Evolutionary conservation across 2,329 filamentous ascomycete genomes (phyloP), one percentile per base, ranked within the genome.

Genomic region (Fusarium sp.): DNA sequence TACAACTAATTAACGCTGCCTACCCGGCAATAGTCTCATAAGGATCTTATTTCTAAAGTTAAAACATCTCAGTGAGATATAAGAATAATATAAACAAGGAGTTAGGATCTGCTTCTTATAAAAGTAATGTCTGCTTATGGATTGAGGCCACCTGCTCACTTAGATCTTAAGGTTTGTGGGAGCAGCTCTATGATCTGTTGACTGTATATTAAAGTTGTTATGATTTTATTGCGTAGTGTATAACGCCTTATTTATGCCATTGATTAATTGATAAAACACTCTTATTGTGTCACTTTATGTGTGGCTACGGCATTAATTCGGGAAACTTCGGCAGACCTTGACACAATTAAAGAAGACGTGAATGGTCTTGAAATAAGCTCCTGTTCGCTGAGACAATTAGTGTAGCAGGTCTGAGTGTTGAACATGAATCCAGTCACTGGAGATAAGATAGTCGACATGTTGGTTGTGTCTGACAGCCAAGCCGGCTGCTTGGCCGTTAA

Each of bases 221-320:
- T 50, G n/a, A 18, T 22, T 10, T 14, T 33, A 9, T 5, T 29
- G 46, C n/a, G n/a, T 10, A 10, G n/a, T 14, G 15, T 4, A 10
- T 35, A 5, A 50, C 46, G n/a, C n/a, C 20, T 18, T 14, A 5
- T 18, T 8, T 5, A 14, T 49, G 5, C 25, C 25, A 25, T 9
- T 33, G 5, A 25, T 2, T 25, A 5, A 25, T 25, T 9, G 20
- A 13, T 49, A 22, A 8, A 3, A 13, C 22, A 33, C 15, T 12
- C 20, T 22, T 5, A 9, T 7, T 1, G 11, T 2, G 12, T 6
- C 0, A 6, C 27, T 8, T 7, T 4, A n/a, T 31, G 20, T 31
- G 14, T 31, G 12, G 8, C 14, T 8, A 8, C 9, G 13, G 5
- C 8, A 13, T 14, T 13, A n/a, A 7, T 14, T 4, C 20, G 17